Base-by-base conservation (phyloP, 257 asterid genomes). In the Solanum stenotomum region DNA sequence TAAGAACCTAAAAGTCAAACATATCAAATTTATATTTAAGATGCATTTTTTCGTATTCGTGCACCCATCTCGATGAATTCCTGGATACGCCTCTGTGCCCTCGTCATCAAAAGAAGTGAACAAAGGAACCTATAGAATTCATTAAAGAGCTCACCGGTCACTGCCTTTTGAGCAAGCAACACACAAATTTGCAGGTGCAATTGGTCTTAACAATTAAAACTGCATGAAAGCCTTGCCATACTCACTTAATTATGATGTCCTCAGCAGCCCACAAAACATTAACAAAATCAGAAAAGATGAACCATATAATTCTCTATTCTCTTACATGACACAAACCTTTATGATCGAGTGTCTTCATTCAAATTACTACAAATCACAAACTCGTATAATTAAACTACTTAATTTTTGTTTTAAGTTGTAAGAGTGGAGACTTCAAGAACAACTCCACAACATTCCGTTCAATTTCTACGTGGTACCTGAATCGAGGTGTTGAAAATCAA, bases 401-500 rank as follows among this genome's bases (percentile, higher is more conserved):
- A 71, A 68, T 15, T 52, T 52, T 52, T 49, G 61, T 52, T 52
- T 52, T 52, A 70, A 15, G 8, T 72, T 13, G 77, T 15, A 2
- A 10, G 2, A 7, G 77, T 68, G 11, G n/a, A 20, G 40, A n/a
- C 15, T 83, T 83, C 40, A 83, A 49, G 44, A 63, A 16, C 20
- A 15, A 49, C 5, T 20, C 27, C 74, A 16, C 72, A 42, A 37
- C 27, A 31, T 31, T 20, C 38, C 74, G 11, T 16, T 23, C 86
- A 83, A 13, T 27, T 25, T 23, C 59, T 25, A 81, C 18, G 95
- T 94, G 70, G 99, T 96, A 40, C 98, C 98, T 0, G 99, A 94
- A 87, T 96, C 98, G 11, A 96, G 93, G 90, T 93, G 90, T 96
- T 96, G 83, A 92, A 95, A 84, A 96, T 92, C 88, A 96, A 91